These are phyloP conservation scores for Apiotrichum mycotoxinovorans DNA, from an alignment of 1,284 basidiomycete species.

Conservation along the genomic window DNA sequence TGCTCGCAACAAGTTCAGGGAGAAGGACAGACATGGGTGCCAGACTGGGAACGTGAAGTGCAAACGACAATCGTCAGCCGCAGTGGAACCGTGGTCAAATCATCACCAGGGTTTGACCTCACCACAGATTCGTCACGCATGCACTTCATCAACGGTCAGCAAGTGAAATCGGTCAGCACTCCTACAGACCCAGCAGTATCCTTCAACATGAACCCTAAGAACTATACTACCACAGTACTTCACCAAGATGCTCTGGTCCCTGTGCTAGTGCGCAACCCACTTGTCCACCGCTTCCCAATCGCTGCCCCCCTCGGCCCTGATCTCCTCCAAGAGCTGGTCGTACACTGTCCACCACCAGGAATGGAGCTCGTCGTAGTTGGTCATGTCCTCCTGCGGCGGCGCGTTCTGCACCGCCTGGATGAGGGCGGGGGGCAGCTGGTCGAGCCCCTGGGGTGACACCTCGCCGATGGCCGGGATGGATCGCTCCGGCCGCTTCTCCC, in stretches of 20 bases:
- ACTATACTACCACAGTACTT: neutral
- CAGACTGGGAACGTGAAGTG: too few species aligned
- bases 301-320: slow-evolving; percentile 28
- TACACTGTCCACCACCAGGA: slow-evolving; percentile 51
- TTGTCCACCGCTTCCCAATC: slow-evolving; percentile 40
- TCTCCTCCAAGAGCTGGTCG: slow-evolving; percentile 39
- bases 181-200: too few species aligned
- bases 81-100: too few species aligned
- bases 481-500: slow-evolving; percentile 30
- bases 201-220: too few species aligned
- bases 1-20: too few species aligned
- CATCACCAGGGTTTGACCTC: too few species aligned
- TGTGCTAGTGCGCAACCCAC: slow-evolving; percentile 20
- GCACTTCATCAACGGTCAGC: too few species aligned
- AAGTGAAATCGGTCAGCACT: too few species aligned
- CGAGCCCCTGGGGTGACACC: neutral
- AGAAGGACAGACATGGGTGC: too few species aligned
- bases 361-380: slow-evolving; percentile 40
- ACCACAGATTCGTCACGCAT: too few species aligned
- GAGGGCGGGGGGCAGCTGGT: slow-evolving; percentile 30
- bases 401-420: slow-evolving; percentile 25
- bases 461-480: too few species aligned
- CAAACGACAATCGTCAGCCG: too few species aligned
- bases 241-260: neutral
- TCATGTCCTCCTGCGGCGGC: slow-evolving; percentile 29